Evolutionary conservation across 169 alveolate genomes (phyloP), one percentile per base, ranked within the genome.

Genomic region (Eimeria falciformis): DNA sequence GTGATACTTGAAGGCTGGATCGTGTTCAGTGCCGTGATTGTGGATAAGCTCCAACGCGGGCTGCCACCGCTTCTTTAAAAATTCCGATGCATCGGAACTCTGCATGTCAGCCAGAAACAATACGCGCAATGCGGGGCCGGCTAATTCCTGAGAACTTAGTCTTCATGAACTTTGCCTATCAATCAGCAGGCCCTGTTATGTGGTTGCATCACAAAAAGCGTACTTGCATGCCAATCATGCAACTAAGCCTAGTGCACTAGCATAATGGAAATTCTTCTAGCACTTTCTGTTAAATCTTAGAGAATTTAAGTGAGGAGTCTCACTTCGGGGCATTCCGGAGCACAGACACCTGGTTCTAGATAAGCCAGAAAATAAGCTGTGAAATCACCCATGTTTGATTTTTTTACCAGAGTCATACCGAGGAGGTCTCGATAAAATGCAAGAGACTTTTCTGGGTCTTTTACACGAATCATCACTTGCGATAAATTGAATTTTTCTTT

Each of bases 391-490:
- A 27, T 27, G 33, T 89, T 46, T 21, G 12, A 45, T 9, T 71
- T 27, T 14, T 55, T 21, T 11, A 95, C 33, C 56, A 95, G 87
- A 71, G 85, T 77, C 97, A 95, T 94, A 37, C 95, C 96, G 56
- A 92, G 91, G n/a, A 91, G 43, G 62, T 93, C 78, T 65, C 73
- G 46, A 45, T 95, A 95, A 66, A 95, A 95, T 37, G 93, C 90
- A 29, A 95, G 65, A 27, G 94, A 84, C 58, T 85, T 79, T 53
- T 93, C 77, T 21, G 97, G 95, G 53, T 95, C 94, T 85, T 95
- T 95, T 55, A 95, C 91, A 21, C 97, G 92, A 66, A 95, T 68
- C 97, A 95, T 95, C 27, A 96, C 94, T 86, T 95, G 96, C n/a
- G 96, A 94, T 23, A 95, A 86, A 65, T 95, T 95, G 55, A 84